Percentiles rank a stretch among this genome's conserved stretches.
phyloP scores from a whole-genome alignment of 306 rosid genomes.

The Ormosia semicastrata region DNA sequence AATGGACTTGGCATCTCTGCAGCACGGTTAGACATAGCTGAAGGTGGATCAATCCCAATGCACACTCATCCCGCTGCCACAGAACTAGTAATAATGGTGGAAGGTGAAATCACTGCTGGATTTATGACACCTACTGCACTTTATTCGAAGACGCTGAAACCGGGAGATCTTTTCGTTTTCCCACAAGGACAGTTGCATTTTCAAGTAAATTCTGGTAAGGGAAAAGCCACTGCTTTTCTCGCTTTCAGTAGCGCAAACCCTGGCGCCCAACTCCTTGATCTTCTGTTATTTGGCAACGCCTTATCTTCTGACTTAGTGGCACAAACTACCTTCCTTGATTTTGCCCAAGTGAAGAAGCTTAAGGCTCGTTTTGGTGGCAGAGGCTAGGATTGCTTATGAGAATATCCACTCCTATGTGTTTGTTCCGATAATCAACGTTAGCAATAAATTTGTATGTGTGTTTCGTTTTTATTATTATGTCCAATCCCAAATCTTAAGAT shows the following conservation, averaged over 20 bases:
- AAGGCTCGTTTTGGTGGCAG: conserved; percentile 70
- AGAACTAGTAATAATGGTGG: conserved; percentile 40
- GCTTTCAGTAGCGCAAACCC: conserved; percentile 59
- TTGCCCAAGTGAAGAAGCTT: conserved; percentile 54
- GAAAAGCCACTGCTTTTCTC: conserved; percentile 42
- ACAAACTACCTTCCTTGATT: conserved; percentile 59
- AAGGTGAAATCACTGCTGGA: conserved; percentile 53
- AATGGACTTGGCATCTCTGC: conserved; percentile 62
- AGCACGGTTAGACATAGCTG: conserved; percentile 49
- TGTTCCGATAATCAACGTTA: no score
- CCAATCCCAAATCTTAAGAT: no score
- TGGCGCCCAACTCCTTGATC: conserved; percentile 60
- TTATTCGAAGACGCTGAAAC: conserved; percentile 40
- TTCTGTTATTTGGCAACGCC: conserved; percentile 51
- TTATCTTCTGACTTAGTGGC: conserved; percentile 44
- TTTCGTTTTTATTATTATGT: no score
- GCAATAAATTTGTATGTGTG: no score
- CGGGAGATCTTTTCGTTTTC: conserved; percentile 58
- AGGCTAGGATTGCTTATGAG: neutral
- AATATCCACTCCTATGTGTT: neutral
- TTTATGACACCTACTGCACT: conserved; percentile 46
- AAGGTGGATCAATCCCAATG: conserved; percentile 52
- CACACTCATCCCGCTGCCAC: conserved; percentile 69
- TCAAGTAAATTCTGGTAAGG: conserved; percentile 52
- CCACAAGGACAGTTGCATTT: conserved; percentile 69